Conservation (phyloP, 2,329 filamentous ascomycete genomes). For the Clarireedia hainanense region DNA sequence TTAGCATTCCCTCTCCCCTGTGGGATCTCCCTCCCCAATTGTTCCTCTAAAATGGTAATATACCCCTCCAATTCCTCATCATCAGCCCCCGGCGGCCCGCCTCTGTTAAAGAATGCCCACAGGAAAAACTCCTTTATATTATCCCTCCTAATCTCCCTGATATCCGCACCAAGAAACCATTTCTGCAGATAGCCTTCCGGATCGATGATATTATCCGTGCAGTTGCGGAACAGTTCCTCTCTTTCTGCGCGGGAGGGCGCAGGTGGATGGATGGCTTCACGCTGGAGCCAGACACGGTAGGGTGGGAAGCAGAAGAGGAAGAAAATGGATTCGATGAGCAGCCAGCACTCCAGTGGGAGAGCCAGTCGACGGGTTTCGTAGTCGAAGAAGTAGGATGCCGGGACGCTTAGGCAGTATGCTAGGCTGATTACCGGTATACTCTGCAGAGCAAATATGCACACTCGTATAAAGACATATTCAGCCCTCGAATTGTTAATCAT, state of each 20-base stretch:
- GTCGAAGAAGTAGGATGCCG: conserved; percentile 27
- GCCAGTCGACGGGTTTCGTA: conserved; percentile 26
- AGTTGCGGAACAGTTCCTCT: conserved; percentile 41
- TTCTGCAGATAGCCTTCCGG: conserved; percentile 43
- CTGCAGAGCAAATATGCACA: conserved; percentile 40
- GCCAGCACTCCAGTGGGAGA: conserved; percentile 33
- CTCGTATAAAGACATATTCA: conserved; percentile 35
- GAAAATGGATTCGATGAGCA: conserved; percentile 44
- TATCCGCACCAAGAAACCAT: conserved; percentile 50
- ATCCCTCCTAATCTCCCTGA: conserved; percentile 46
- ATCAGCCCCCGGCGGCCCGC: conserved; percentile 35
- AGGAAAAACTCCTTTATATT: conserved; percentile 53
- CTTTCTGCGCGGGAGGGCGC: conserved; percentile 38
- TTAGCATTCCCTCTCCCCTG: conserved; percentile 44
- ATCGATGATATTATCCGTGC: conserved; percentile 44
- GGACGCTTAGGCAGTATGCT: conserved; percentile 34
- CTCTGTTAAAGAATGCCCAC: conserved; percentile 51
- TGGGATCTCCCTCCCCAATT: conserved; percentile 41
- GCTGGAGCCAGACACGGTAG: conserved; percentile 43
- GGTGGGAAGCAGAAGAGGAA: conserved; percentile 46
- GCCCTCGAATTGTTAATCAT: conserved; percentile 30
- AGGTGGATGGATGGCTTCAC: conserved; percentile 41
- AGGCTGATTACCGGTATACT: conserved; percentile 42
- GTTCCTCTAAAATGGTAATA: conserved; percentile 41
- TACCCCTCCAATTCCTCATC: conserved; percentile 50